Base-by-base conservation (phyloP, 2,329 filamentous ascomycete genomes). In the Ascochyta clinopodiicola region DNA sequence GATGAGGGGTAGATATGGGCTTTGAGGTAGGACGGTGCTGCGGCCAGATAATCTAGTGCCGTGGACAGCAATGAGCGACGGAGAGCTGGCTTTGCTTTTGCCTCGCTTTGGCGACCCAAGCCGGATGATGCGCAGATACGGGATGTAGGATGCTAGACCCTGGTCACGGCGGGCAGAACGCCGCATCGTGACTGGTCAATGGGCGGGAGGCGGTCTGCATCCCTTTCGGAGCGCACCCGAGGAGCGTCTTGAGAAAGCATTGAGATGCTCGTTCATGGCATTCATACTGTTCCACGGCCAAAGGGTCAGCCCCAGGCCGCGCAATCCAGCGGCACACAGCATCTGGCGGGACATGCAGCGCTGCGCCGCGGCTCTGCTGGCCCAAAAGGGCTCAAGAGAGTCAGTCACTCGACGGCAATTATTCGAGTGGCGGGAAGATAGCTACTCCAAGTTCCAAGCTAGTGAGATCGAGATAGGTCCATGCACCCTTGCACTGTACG, bases 1-100 rank as follows among this genome's bases (percentile, higher is more conserved):
- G 46, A 53, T 56, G 64, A 64, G 61, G 64, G 61, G 61, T 61
- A 58, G 56, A 54, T 56, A 56, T 53, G 46, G 51, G 44, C 46
- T 35, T 32, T 44, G 54, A 35, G 51, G 51, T 57, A 46, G 62
- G 51, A 60, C 56, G 56, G 50, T 36, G 52, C 52, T 59, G 53
- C 56, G 57, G 57, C 60, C 57, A 63, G 51, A 51, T 46, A 43
- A 51, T 37, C 45, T 56, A 50, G 57, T 59, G 47, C 51, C 44
- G 53, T 59, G 50, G 61, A 55, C 54, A 57, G 57, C 51, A 57
- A 57, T 51, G 56, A 43, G 29, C 47, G 35, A 56, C 29, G 46
- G 48, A 40, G 40, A 53, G 35, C 19, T 55, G 56, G 55, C 38
- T 48, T 47, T 45, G 51, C 51, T 40, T 57, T 57, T 48, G 54